Percentiles rank a stretch among this genome's conserved stretches.
phyloP scores from a whole-genome alignment of 306 rosid genomes.

The Gastrolobium villosum region DNA sequence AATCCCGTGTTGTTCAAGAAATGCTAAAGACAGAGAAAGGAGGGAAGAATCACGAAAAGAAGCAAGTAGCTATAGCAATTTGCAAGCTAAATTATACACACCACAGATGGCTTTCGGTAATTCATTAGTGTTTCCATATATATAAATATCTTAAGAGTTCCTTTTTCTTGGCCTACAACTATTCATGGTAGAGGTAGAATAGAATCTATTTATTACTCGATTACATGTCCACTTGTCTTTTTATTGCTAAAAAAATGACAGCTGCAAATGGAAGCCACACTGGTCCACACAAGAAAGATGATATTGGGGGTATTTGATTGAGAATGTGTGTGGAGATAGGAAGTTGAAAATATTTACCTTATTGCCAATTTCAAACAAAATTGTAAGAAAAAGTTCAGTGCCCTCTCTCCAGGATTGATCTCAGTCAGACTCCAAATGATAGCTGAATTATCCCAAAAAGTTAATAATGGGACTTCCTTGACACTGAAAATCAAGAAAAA shows the following conservation, averaged over 20 bases:
- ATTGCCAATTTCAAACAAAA: background rate
- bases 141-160: conserved; percentile 30
- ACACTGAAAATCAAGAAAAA: conserved; percentile 3
- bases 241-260: conserved; percentile 26
- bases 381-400: conserved; percentile 1
- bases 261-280: conserved; percentile 32
- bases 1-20: conserved; percentile 77
- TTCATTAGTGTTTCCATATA: conserved; percentile 41
- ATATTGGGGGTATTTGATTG: background rate
- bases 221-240: conserved; percentile 41
- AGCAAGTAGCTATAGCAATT: conserved; percentile 50
- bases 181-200: conserved; percentile 34
- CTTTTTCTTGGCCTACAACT: conserved; percentile 32
- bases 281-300: conserved; percentile 29
- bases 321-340: background rate
- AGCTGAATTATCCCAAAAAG: conserved; percentile 1
- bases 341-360: background rate
- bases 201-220: conserved; percentile 45
- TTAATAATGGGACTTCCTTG: background rate
- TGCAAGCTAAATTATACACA: conserved; percentile 42
- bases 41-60: conserved; percentile 44
- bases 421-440: conserved; percentile 2
- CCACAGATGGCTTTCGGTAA: conserved; percentile 49
- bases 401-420: background rate
- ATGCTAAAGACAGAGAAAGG: conserved; percentile 37